Percentiles rank a stretch among this genome's conserved stretches.
These are phyloP conservation scores for Phylloboletellus chloephorus DNA, from an alignment of 1,284 basidiomycete species.

Conservation along the genomic window DNA sequence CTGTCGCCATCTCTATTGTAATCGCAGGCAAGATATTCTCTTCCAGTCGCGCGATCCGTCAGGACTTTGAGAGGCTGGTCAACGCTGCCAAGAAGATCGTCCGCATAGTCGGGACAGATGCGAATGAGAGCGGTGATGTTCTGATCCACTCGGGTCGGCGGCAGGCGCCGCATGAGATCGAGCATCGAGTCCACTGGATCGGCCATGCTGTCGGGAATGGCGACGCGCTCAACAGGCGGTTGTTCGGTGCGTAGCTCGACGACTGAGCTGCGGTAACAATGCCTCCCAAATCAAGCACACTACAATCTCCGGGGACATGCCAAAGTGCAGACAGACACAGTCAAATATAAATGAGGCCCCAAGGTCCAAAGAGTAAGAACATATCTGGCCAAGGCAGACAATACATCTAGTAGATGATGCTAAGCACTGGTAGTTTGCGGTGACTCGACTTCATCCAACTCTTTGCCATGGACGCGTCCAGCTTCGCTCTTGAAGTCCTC, in stretches of 20 bases:
- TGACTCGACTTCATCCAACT: not conserved
- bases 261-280: not conserved
- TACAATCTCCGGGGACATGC: too few relatives aligned
- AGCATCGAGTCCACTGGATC: slow-evolving; percentile 86
- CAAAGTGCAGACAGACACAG: too few relatives aligned
- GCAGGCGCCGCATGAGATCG: slow-evolving; percentile 92
- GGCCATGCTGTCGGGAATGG: slow-evolving; percentile 41
- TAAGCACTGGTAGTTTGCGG: not conserved
- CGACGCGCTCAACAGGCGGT: slow-evolving; percentile 4
- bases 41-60: slow-evolving; percentile 74
- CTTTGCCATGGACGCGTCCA: slow-evolving; percentile 27
- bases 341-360: too few relatives aligned
- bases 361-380: too few relatives aligned
- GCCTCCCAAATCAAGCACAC: slow-evolving; percentile 16
- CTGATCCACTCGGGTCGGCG: slow-evolving; percentile 85
- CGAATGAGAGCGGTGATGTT: slow-evolving; percentile 81
- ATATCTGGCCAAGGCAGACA: too few relatives aligned
- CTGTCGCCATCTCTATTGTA: slow-evolving; percentile 97
- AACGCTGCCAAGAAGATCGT: slow-evolving; percentile 91
- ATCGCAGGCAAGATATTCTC: slow-evolving; percentile 93
- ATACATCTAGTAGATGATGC: not conserved
- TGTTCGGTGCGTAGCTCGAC: slow-evolving; percentile 3
- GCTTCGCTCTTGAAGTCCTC: slow-evolving; percentile 25
- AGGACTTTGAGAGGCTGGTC: slow-evolving; percentile 89
- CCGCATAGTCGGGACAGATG: slow-evolving; percentile 91